Base-by-base conservation (phyloP, 2,329 filamentous ascomycete species). In the Colletotrichum higginsianum region DNA sequence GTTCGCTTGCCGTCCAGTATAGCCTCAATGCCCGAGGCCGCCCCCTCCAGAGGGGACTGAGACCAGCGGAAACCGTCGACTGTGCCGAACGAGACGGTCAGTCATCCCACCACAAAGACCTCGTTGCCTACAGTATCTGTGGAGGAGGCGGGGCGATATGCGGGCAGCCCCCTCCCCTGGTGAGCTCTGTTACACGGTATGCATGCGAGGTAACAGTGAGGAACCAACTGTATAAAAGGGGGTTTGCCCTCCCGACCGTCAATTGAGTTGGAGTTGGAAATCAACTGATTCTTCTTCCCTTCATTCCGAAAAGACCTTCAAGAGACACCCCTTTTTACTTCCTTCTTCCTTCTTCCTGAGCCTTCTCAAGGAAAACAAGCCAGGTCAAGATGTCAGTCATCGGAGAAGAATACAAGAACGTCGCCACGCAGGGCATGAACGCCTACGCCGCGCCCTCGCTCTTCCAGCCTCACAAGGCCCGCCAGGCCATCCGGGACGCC, bases 401-500 rank as follows among this genome's bases (percentile, higher is more conserved):
- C 3, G 70, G 70, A 55, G 60, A 72, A 50, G 70, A 72, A 53
- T 71, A 66, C 61, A 72, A 72, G 66, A 71, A 72, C 21, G 61
- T 71, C 4, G 49, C 53, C 40, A 44, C 66, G 38, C 56, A 62
- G 55, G 72, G 72, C 70, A 85, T 86, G 83, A 74, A 75, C 47
- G 80, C 80, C 50, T 86, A 86, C 71, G 78, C 80, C 50, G 83
- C 81, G 6, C 82, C 84, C 1, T 85, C 83, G 16, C 80, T 87
- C 52, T 80, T 85, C 77, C 85, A 87, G 73, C 85, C 85, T 42
- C 84, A 85, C 75, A 77, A 80, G 61, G 79, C 80, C 2, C 80
- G 85, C 11, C 80, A 85, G 35, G 85, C 85, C 42, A 80, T 87
- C 56, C 80, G 80, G 11, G 85, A 86, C 76, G 84, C 84, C 5